Conservation (phyloP, 2,329 filamentous ascomycete species). For the Fusarium sp. region DNA sequence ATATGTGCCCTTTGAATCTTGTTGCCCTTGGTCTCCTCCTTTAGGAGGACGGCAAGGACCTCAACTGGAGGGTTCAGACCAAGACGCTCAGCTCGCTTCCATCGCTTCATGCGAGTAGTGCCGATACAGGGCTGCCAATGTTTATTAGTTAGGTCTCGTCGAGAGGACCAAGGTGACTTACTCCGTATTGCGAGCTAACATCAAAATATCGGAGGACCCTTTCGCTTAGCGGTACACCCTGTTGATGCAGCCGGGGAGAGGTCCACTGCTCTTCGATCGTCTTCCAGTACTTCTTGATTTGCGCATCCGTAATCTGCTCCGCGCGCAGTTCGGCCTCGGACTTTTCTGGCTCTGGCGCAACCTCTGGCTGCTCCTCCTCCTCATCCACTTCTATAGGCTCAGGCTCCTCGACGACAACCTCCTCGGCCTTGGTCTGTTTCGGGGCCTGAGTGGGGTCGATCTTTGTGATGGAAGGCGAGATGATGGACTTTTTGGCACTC, state of each 20-base stretch:
- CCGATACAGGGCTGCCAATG: slow-evolving; percentile 83
- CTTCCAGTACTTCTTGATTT: slow-evolving; percentile 84
- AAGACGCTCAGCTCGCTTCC: slow-evolving; percentile 87
- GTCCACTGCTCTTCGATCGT: slow-evolving; percentile 75
- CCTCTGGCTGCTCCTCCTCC: slow-evolving; percentile 40
- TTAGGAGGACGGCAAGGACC: slow-evolving; percentile 85
- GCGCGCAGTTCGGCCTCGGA: slow-evolving; percentile 68
- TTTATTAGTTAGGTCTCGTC: slow-evolving; percentile 14
- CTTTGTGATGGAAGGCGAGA: slow-evolving; percentile 51
- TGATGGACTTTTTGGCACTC: slow-evolving; percentile 59
- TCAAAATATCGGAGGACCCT: slow-evolving; percentile 94
- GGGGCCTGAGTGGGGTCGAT: slow-evolving; percentile 46
- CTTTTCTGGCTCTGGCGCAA: slow-evolving; percentile 53
- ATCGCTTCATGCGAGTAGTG: slow-evolving; percentile 82
- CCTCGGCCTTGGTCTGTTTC: slow-evolving; percentile 31
- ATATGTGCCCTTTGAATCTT: slow-evolving; percentile 77
- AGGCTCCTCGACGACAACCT: slow-evolving; percentile 29
- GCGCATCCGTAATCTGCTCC: slow-evolving; percentile 71
- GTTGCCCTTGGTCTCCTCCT: slow-evolving; percentile 71
- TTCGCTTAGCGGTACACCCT: slow-evolving; percentile 77
- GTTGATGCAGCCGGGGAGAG: slow-evolving; percentile 81
- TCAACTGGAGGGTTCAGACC: slow-evolving; percentile 90
- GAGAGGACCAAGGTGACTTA: slow-evolving; percentile 63
- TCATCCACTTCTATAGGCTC: slow-evolving; percentile 38
- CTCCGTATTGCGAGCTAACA: slow-evolving; percentile 89